Evolutionary conservation across 164 flowering plant species (phyloP).

Genomic region (Vitis rupestris): DNA sequence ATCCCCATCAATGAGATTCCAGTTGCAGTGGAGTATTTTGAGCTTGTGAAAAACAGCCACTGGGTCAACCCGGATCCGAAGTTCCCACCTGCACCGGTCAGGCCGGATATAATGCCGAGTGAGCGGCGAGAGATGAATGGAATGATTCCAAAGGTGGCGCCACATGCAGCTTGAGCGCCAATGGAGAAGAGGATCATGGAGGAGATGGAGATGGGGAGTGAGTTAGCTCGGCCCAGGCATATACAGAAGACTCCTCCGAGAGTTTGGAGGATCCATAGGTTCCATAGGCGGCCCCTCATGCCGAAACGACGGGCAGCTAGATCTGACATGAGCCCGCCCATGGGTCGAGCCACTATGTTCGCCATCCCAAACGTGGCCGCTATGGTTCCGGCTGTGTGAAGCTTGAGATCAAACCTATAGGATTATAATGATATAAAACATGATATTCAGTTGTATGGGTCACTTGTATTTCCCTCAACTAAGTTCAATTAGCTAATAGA

Average conservation of each 20-base stretch:
- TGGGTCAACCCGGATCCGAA: conserved; percentile 34
- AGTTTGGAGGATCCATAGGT: conserved; percentile 24
- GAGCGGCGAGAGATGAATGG: conserved; percentile 26
- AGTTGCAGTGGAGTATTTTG: conserved; percentile 18
- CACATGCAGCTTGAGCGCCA: conserved; percentile 25
- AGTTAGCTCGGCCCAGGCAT: conserved; percentile 19
- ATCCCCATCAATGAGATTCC: conserved; percentile 31
- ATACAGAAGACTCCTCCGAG: conserved; percentile 24
- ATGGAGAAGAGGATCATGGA: conserved; percentile 25
- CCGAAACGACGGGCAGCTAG: conserved; percentile 11
- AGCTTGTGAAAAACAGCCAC: conserved; percentile 25
- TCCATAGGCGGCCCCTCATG: conserved; percentile 25
- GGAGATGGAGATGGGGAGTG: conserved; percentile 14
- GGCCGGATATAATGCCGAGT: conserved; percentile 29
- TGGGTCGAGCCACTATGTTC: conserved; percentile 15
- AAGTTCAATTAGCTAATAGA: background rate
- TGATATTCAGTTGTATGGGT: no score
- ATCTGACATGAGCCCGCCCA: conserved; percentile 19
- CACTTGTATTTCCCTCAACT: no score
- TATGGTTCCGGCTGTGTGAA: conserved; percentile 23
- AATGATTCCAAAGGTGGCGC: conserved; percentile 22
- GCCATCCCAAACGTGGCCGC: conserved; percentile 28
- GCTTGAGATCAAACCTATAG: conserved; percentile 17
- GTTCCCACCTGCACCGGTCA: conserved; percentile 35
- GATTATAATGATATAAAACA: no score